Percentiles rank a stretch among this genome's conserved stretches.
These are phyloP conservation scores for Barnettozyma siamensis DNA, from an alignment of 805 yeast genomes.

Conservation along the genomic window DNA sequence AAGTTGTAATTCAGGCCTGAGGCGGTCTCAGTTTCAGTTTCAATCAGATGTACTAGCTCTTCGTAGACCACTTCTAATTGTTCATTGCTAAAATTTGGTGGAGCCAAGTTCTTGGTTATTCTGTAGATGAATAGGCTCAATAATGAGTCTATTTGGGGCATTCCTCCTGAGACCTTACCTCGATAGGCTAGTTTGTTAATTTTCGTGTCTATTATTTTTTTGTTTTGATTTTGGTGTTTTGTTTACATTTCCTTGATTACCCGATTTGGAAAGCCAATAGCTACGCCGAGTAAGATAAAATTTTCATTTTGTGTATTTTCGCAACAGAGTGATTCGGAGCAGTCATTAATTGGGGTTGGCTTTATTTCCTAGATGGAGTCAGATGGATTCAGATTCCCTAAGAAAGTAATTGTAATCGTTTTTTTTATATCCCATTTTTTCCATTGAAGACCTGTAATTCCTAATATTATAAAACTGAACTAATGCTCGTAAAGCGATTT, in stretches of 20 bases:
- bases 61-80: constrained; percentile 13
- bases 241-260: constrained; percentile 8
- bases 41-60: constrained; percentile 19
- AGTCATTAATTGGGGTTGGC: too few relatives aligned
- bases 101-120: constrained; percentile 15
- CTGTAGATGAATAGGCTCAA: constrained; percentile 15
- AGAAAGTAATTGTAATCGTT: constrained; percentile 37
- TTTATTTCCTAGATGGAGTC: too few relatives aligned
- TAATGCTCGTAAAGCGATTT: constrained; percentile 73
- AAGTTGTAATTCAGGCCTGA: constrained; percentile 1
- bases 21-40: constrained; percentile 4
- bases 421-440: constrained; percentile 48
- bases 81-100: constrained; percentile 9
- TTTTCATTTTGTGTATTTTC: too few relatives aligned
- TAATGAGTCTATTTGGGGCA: constrained; percentile 6
- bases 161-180: background rate
- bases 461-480: constrained; percentile 69
- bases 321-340: background rate
- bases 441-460: constrained; percentile 48
- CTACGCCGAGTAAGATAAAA: too few relatives aligned
- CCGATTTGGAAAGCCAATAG: constrained; percentile 9
- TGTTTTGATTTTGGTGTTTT: background rate
- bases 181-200: background rate
- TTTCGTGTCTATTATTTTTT: background rate
- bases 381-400: constrained; percentile 33